Percentiles rank a stretch among this genome's conserved stretches.
Evolutionary conservation across 2,329 filamentous ascomycete species (phyloP).

Genomic region (Cladosporium sp.): DNA sequence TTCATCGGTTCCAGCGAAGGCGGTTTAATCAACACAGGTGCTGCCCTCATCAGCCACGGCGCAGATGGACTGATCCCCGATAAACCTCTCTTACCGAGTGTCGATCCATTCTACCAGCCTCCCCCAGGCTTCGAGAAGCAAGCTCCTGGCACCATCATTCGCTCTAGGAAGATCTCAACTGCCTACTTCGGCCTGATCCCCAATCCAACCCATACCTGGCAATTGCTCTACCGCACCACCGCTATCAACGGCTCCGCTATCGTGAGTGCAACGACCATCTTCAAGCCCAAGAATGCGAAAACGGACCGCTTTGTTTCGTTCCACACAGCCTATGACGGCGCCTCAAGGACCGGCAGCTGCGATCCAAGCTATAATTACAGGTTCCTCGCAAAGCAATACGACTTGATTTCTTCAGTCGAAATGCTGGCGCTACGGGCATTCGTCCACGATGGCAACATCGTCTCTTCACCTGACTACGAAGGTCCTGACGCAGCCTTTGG

Average conservation of each 20-base stretch:
- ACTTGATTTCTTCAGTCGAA: constrained; percentile 29
- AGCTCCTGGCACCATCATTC: constrained; percentile 32
- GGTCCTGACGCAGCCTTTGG: constrained; percentile 34
- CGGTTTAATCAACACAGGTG: background rate
- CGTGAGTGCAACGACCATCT: constrained; percentile 33
- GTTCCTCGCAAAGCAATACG: constrained; percentile 27
- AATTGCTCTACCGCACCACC: constrained; percentile 34
- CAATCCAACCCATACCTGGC: constrained; percentile 27
- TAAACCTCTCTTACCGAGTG: constrained; percentile 20
- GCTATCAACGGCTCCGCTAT: constrained; percentile 33
- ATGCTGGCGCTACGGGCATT: constrained; percentile 28
- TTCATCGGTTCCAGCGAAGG: background rate
- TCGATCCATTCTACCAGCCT: constrained; percentile 35
- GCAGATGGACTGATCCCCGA: background rate
- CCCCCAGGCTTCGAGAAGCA: constrained; percentile 29
- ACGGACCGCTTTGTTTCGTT: constrained; percentile 34
- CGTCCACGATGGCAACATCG: constrained; percentile 32
- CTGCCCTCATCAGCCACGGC: background rate
- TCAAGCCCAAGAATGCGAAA: constrained; percentile 28
- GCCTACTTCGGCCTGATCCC: constrained; percentile 33
- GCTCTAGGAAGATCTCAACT: constrained; percentile 27
- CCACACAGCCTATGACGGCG: constrained; percentile 37
- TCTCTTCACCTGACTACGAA: constrained; percentile 48
- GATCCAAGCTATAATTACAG: constrained; percentile 44
- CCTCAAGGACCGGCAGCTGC: constrained; percentile 41